phyloP scores from a whole-genome alignment of 805 yeast species.

The Lipomyces lipofer region DNA sequence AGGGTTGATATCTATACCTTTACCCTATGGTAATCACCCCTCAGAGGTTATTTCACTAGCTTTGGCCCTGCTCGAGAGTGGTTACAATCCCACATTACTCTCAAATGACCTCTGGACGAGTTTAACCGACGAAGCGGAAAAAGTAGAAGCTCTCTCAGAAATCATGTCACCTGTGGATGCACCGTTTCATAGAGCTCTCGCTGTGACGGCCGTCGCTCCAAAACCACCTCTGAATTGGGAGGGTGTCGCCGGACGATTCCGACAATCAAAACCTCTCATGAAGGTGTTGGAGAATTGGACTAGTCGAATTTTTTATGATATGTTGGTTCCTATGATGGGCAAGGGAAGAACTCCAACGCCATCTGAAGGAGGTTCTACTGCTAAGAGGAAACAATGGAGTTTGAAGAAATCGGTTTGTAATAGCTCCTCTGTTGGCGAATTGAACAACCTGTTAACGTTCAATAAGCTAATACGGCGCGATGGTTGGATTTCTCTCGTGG shows the following conservation, averaged over 20 bases:
- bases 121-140: not conserved
- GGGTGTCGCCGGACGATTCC: not conserved
- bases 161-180: not conserved
- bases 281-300: constrained; percentile 1
- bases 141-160: not conserved
- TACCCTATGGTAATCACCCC: not conserved
- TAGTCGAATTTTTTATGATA: not conserved
- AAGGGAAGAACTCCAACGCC: constrained; percentile 1
- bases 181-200: constrained; percentile 1
- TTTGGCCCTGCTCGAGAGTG: constrained; percentile 2
- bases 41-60: not conserved
- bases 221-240: constrained; percentile 2
- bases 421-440: not conserved
- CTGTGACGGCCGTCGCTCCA: not conserved
- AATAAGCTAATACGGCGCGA: not conserved
- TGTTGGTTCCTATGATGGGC: constrained; percentile 2
- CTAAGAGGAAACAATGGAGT: not conserved
- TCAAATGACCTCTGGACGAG: not conserved
- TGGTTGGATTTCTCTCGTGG: constrained; percentile 3
- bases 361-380: constrained; percentile 1
- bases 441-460: not conserved
- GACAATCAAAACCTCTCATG: constrained; percentile 1
- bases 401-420: constrained; percentile 1
- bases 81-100: not conserved
- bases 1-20: not conserved